Evolutionary conservation across 2,329 filamentous ascomycete genomes (phyloP), one percentile per base, ranked within the genome.

Genomic region (Dothideomycetes sp.): DNA sequence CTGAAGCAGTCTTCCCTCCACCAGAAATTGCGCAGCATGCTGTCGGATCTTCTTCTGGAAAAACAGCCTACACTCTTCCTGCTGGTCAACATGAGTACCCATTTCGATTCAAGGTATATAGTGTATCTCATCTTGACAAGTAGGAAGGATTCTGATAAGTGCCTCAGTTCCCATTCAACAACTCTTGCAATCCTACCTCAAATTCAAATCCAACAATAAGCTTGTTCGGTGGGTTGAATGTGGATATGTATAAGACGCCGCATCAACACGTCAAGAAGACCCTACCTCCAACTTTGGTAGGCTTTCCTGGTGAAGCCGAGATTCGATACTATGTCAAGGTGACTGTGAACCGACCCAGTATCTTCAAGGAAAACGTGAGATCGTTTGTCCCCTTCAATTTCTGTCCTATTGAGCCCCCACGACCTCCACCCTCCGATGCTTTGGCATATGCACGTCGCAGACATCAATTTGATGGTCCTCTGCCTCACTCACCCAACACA

Each of bases 251-350:
- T 15, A 63, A 60, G 47, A 59, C 64, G 4, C 62, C 68, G 2
- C 61, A 63, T 30, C 66, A 64, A 33, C 91, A 98, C 64, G 77
- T 91, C 48, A 91, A 83, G 55, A 78, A 79, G 51, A 94, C 88
- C 0, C 69, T 98, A 9, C 91, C 91, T 4, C 91, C 91, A 0
- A 93, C 87, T 4, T 67, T 96, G 40, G 84, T 75, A n/a, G 86
- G 85, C 3, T 88, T 91, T 50, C 84, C 85, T 0, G 82, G 81
- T 22, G 78, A 88, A 60, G 89, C 88, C 16, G 87, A 94, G 62
- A 88, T 96, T 45, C 76, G 80, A 51, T 98, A 98, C 63, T 98
- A 84, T 58, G 73, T 96, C 57, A 98, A 98, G 60, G 86, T 83
- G n/a, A 96, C 91, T 0, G 79, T 96, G 5, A 84, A 87, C 54